These are phyloP conservation scores for Cenchrus purpureus DNA, from an alignment of 176 grass and related monocot genomes.

Conservation along the genomic window DNA sequence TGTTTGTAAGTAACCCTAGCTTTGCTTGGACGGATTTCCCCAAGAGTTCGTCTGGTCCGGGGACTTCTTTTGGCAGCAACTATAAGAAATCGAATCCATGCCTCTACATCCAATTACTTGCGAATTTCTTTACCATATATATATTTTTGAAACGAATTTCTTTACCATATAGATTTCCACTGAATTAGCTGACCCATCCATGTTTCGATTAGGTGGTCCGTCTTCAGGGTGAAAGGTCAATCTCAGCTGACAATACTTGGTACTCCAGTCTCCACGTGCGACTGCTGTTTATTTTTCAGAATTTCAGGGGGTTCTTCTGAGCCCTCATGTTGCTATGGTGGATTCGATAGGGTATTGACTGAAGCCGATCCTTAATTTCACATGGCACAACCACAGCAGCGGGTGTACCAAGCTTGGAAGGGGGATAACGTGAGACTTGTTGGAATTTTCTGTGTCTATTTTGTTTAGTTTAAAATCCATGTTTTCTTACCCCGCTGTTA, in stretches of 20 bases:
- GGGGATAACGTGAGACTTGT: conserved; percentile 73
- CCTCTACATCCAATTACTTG: not conserved
- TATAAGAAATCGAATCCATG: not conserved
- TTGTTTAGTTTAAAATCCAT: not conserved
- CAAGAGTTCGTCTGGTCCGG: not conserved
- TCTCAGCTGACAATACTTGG: not conserved
- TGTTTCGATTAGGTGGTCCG: not conserved
- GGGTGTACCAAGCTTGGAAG: conserved; percentile 78
- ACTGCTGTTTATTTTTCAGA: not conserved
- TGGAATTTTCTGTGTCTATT: not conserved
- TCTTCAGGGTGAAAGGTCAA: conserved; percentile 1
- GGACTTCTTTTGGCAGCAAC: not conserved
- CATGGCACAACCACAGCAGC: conserved; percentile 61
- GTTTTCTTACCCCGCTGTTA: not conserved
- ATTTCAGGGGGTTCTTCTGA: not conserved
- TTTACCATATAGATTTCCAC: not conserved
- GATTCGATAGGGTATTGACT: conserved; percentile 21
- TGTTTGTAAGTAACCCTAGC: conserved; percentile 15
- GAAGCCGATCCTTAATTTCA: not conserved
- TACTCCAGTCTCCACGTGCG: not conserved
- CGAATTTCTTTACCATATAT: not conserved
- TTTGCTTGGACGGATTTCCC: not conserved
- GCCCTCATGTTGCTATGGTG: not conserved
- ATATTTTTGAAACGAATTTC: not conserved
- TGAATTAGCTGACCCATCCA: not conserved